Evolutionary conservation across 2,329 filamentous ascomycete genomes (phyloP).

Genomic region (Purpureocillium lavendulum): DNA sequence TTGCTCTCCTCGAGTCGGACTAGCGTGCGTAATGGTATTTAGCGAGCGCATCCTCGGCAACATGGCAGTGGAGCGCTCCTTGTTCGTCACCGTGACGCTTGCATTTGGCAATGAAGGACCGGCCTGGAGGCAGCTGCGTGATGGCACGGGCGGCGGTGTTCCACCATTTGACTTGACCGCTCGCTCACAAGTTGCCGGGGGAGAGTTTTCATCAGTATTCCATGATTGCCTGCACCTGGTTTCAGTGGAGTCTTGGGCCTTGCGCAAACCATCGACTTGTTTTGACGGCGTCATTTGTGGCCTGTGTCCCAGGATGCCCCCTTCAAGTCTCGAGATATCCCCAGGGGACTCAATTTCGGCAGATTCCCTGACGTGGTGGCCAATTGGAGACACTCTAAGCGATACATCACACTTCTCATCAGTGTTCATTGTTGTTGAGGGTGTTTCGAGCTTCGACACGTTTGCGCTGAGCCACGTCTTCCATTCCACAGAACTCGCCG

Average conservation of each 20-base stretch:
- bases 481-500: conserved; percentile 43
- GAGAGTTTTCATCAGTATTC: conserved; percentile 7
- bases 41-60: conserved; percentile 15
- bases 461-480: conserved; percentile 46
- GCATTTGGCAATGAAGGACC: conserved; percentile 16
- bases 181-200: background rate
- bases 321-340: conserved; percentile 1
- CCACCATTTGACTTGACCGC: background rate
- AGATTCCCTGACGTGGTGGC: conserved; percentile 42
- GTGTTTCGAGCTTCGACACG: conserved; percentile 35
- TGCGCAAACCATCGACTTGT: background rate
- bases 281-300: background rate
- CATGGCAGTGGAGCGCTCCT: conserved; percentile 1
- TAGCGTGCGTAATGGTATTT: conserved; percentile 12
- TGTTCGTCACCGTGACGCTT: background rate
- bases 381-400: conserved; percentile 9
- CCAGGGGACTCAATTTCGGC: conserved; percentile 37
- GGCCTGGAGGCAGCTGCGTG: conserved; percentile 11
- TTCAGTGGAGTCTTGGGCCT: background rate
- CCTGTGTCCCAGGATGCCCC: background rate
- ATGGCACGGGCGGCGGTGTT: conserved; percentile 4
- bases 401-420: conserved; percentile 3
- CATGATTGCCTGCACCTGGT: background rate
- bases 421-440: conserved; percentile 7
- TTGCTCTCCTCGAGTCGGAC: conserved; percentile 10